A percentile compares a stretch with the other conserved stretches of the same genome.
Conservation (phyloP, 2,329 filamentous ascomycete species). For the Aureobasidium lini region DNA sequence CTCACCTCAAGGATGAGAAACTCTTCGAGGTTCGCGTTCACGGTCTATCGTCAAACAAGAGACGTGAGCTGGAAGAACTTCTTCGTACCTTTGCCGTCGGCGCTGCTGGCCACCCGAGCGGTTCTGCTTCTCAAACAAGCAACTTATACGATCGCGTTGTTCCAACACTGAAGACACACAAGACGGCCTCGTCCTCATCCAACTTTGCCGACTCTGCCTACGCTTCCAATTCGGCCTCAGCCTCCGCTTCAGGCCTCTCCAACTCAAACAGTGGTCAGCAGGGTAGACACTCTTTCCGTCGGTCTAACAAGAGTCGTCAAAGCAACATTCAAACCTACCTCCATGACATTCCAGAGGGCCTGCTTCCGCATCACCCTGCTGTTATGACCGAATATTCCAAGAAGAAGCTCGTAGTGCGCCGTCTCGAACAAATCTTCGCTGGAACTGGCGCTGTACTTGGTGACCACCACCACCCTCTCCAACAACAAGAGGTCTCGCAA, state of each 20-base stretch:
- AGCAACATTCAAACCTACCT: conserved; percentile 63
- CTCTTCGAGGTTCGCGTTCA: conserved; percentile 79
- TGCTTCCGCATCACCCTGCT: conserved; percentile 52
- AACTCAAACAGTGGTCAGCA: conserved; percentile 23
- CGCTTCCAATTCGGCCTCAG: conserved; percentile 52
- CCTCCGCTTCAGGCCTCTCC: conserved; percentile 37
- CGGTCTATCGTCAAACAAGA: conserved; percentile 63
- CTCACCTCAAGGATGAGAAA: conserved; percentile 64
- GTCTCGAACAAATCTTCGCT: conserved; percentile 74
- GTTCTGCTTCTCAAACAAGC: conserved; percentile 18
- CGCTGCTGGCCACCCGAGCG: conserved; percentile 41
- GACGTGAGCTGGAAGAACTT: conserved; percentile 66
- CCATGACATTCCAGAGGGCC: conserved; percentile 61
- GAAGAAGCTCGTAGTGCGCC: conserved; percentile 68
- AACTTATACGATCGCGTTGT: conserved; percentile 27
- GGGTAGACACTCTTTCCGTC: conserved; percentile 11
- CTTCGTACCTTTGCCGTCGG: conserved; percentile 63
- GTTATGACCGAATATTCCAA: conserved; percentile 64
- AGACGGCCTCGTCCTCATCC: conserved; percentile 53
- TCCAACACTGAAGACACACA: conserved; percentile 47
- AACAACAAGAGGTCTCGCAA: conserved; percentile 51
- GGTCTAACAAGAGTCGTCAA: conserved; percentile 32
- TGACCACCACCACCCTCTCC: conserved; percentile 43
- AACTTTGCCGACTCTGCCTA: conserved; percentile 48
- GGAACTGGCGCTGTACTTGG: conserved; percentile 49